Conservation (phyloP, 306 rosid species). For the Rosa multiflora region DNA sequence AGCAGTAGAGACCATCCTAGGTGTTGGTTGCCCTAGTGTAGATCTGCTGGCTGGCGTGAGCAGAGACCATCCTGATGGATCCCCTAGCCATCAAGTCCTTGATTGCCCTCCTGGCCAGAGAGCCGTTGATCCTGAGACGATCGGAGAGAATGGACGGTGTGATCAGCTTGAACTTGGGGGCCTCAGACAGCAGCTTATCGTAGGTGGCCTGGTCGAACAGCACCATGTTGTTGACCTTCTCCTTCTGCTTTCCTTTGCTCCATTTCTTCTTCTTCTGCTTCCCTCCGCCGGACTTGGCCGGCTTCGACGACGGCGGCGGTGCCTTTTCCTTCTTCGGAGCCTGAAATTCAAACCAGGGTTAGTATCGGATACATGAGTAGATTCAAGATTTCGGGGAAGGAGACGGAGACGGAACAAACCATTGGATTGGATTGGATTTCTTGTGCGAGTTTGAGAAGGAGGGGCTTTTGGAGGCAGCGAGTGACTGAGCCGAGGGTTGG, state of each 20-base stretch:
- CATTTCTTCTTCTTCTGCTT: slow-evolving; percentile 85
- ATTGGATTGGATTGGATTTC: not conserved
- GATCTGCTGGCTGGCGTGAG: slow-evolving; percentile 67
- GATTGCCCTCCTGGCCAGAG: slow-evolving; percentile 64
- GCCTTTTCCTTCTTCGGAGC: slow-evolving; percentile 80
- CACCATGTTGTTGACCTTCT: slow-evolving; percentile 78
- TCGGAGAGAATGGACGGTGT: slow-evolving; percentile 66
- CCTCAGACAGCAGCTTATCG: slow-evolving; percentile 61
- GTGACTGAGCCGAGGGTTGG: not conserved
- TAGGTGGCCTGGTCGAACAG: slow-evolving; percentile 55
- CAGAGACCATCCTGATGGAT: slow-evolving; percentile 56
- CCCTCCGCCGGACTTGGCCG: slow-evolving; percentile 70
- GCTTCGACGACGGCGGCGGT: slow-evolving; percentile 67
- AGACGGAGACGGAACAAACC: not conserved
- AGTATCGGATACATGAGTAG: not conserved
- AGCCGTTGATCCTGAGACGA: slow-evolving; percentile 64
- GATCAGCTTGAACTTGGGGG: slow-evolving; percentile 69
- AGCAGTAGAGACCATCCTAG: slow-evolving; percentile 13
- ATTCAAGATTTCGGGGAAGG: not conserved
- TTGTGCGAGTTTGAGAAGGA: not conserved
- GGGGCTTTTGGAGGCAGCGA: not conserved
- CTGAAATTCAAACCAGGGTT: slow-evolving; percentile 22
- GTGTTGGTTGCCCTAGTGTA: slow-evolving; percentile 75
- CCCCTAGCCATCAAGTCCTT: slow-evolving; percentile 69
- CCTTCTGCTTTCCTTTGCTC: slow-evolving; percentile 82